These are phyloP conservation scores for Penicillium sp. DNA, from an alignment of 2,329 filamentous ascomycete genomes.

Conservation along the genomic window DNA sequence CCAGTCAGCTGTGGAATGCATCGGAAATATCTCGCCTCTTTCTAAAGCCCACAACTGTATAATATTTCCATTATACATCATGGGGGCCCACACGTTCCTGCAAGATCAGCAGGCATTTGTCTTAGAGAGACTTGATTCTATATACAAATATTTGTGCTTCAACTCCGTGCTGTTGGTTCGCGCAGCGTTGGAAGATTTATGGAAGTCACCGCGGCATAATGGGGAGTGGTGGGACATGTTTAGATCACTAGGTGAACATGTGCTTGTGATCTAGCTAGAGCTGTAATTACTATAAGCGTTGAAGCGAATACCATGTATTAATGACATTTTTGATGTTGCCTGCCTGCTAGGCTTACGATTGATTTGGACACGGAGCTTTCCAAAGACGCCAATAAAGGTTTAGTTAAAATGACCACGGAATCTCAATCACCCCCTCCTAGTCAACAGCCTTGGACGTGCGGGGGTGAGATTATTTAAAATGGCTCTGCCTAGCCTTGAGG, in stretches of 20 bases:
- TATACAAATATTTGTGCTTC: slow-evolving; percentile 9
- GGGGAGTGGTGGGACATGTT: slow-evolving; percentile 14
- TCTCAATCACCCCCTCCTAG: too few species aligned
- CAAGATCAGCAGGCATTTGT: slow-evolving; percentile 5
- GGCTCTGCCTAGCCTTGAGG: too few species aligned
- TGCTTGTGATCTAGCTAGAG: slow-evolving; percentile 6
- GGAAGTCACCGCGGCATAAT: slow-evolving; percentile 7
- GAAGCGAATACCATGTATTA: too few species aligned
- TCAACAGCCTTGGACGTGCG: too few species aligned
- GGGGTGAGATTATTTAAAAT: too few species aligned
- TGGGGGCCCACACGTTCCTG: slow-evolving; percentile 12
- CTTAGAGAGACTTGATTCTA: slow-evolving; percentile 5
- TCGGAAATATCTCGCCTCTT: slow-evolving; percentile 5
- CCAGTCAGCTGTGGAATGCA: slow-evolving; percentile 4
- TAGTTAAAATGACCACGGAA: too few species aligned
- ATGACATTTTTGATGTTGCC: too few species aligned
- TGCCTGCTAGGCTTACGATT: too few species aligned
- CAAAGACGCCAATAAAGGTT: too few species aligned
- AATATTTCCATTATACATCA: slow-evolving; percentile 14
- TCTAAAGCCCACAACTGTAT: slow-evolving; percentile 16
- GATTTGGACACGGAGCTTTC: too few species aligned
- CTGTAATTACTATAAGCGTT: background rate
- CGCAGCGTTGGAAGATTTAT: slow-evolving; percentile 10
- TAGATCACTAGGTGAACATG: slow-evolving; percentile 7
- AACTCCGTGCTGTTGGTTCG: slow-evolving; percentile 10